Conservation (phyloP, 2,329 filamentous ascomycete species). For the Chaetomium sp. region DNA sequence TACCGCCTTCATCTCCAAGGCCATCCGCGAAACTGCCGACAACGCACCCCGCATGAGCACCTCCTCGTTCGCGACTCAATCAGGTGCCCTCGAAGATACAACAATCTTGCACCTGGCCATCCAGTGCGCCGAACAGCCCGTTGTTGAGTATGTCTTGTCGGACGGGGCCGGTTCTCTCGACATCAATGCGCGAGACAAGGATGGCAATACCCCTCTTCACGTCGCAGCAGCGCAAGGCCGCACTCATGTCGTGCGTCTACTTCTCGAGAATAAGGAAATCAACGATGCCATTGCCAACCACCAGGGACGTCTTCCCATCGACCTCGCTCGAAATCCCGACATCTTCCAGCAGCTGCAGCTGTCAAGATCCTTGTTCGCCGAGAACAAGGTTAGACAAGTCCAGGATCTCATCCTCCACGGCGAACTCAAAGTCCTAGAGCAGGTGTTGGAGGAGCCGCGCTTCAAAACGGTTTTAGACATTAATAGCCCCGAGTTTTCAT, state of each 20-base stretch:
- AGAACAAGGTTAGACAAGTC: slow-evolving; percentile 80
- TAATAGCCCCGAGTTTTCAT: slow-evolving; percentile 86
- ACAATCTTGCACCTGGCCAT: slow-evolving; percentile 91
- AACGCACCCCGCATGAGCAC: slow-evolving; percentile 58
- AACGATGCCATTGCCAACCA: slow-evolving; percentile 88
- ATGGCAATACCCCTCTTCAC: slow-evolving; percentile 93
- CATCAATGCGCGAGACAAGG: slow-evolving; percentile 86
- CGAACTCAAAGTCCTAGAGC: slow-evolving; percentile 77
- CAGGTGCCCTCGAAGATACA: slow-evolving; percentile 70
- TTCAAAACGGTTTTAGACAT: slow-evolving; percentile 88
- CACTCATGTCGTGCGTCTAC: slow-evolving; percentile 74
- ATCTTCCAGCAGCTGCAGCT: slow-evolving; percentile 96
- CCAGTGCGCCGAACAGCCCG: slow-evolving; percentile 88
- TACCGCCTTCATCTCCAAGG: slow-evolving; percentile 84
- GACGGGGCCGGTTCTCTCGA: slow-evolving; percentile 69
- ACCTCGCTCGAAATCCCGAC: slow-evolving; percentile 86
- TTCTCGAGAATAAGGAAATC: slow-evolving; percentile 80
- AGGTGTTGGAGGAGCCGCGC: slow-evolving; percentile 79
- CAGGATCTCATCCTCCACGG: slow-evolving; percentile 73
- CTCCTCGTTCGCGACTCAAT: slow-evolving; percentile 52
- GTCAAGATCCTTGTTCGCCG: slow-evolving; percentile 84
- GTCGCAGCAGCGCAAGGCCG: slow-evolving; percentile 83
- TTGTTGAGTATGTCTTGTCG: slow-evolving; percentile 93
- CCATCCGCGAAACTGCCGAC: slow-evolving; percentile 69
- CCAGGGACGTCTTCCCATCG: slow-evolving; percentile 81